These are phyloP conservation scores for Saccharomycopsis babjevae DNA, from an alignment of 805 yeast species.

Conservation along the genomic window DNA sequence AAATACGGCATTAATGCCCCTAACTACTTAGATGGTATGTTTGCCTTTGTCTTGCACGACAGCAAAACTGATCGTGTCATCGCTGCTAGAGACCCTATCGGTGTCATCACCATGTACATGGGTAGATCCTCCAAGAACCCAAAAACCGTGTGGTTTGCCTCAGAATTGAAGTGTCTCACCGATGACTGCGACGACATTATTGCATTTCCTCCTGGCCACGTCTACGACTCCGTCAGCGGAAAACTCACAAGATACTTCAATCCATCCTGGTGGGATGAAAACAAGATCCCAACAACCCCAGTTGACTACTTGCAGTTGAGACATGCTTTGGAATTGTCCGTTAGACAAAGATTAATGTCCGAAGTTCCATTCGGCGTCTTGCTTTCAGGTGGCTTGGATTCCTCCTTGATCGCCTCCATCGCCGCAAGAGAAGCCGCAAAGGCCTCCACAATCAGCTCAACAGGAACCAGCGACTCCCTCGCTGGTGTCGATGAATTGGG, in stretches of 20 bases:
- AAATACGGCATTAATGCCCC: slow-evolving; percentile 89
- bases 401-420: slow-evolving; percentile 91
- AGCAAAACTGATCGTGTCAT: slow-evolving; percentile 72
- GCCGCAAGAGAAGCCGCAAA: slow-evolving; percentile 92
- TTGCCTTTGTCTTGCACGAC: slow-evolving; percentile 90
- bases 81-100: slow-evolving; percentile 98
- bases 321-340: slow-evolving; percentile 82
- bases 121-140: slow-evolving; percentile 67
- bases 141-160: slow-evolving; percentile 77
- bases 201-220: slow-evolving; percentile 98
- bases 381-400: slow-evolving; percentile 94
- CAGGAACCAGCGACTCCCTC: slow-evolving; percentile 35
- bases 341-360: slow-evolving; percentile 98
- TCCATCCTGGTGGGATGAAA: slow-evolving; percentile 92
- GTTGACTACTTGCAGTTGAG: slow-evolving; percentile 67
- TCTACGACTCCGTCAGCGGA: slow-evolving; percentile 87
- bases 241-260: slow-evolving; percentile 76
- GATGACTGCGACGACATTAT: slow-evolving; percentile 89
- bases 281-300: slow-evolving; percentile 61
- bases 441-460: slow-evolving; percentile 40
- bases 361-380: slow-evolving; percentile 99
- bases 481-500: slow-evolving; percentile 93
- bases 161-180: slow-evolving; percentile 86
- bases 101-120: slow-evolving; percentile 92
- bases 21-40: slow-evolving; percentile 93